Base-by-base conservation (phyloP, 495 filamentous ascomycete species). In the Annulohypoxylon bovei region DNA sequence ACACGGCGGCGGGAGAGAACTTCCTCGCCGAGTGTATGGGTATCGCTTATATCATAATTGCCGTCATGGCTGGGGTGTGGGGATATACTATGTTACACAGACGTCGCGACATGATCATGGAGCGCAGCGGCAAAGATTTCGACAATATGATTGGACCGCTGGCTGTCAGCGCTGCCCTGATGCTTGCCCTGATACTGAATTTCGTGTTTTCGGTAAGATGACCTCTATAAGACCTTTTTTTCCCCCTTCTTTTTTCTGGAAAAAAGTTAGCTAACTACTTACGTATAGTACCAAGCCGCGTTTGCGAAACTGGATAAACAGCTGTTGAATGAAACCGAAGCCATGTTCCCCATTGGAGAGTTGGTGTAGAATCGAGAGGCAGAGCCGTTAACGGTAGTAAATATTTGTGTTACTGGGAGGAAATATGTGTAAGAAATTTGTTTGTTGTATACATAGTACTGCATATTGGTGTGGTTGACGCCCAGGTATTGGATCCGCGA, bases 61-160 rank as follows among this genome's bases (percentile, higher is more conserved):
- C 95, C 12, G 77, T 92, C 6, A 94, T 96, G 79, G 88, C 93
- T 6, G 93, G 91, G 2, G 83, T 77, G 1, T 99, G 95, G 95
- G 95, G 95, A 3, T 97, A 90, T 80, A 89, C 85, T 68, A 91
- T 95, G 83, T 91, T 95, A 71, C 87, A 90, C 67, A 86, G 81
- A 76, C 85, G 95, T 32, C 86, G 89, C 23, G 85, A 84, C 9
- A 89, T 98, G 82, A 98, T 99, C 77, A 76, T 88, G 42, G 85
- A 90, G 72, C 82, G 95, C 59, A 97, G 93, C 79, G 94, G 93
- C 18, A 92, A 89, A 76, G 95, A 98, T 73, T 93, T 99, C 78
- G 95, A 99, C 78, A 95, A 92, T 71, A 80, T 91, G 66, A 68
- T 92, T 53, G 95, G 95, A 2, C 95, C 96, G 20, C 74, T 97